Evolutionary conservation across 139 green algal genomes (phyloP).

Genomic region (Nannochloris sp.): DNA sequence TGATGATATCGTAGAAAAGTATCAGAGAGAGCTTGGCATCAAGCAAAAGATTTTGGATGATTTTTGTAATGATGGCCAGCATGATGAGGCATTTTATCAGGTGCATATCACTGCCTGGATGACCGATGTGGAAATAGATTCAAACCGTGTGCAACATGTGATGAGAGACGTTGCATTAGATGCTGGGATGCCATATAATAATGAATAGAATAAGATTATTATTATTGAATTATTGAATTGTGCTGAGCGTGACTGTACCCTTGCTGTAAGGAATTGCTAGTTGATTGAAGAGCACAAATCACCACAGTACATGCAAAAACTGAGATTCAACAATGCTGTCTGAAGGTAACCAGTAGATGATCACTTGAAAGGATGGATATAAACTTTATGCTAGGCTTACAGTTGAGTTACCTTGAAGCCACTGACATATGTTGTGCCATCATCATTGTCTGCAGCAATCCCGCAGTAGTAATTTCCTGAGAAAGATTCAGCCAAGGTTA

Average conservation of each 20-base stretch:
- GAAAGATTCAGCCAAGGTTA: too few relatives aligned
- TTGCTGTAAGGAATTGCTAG: not conserved
- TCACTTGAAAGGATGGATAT: too few relatives aligned
- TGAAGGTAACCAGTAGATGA: too few relatives aligned
- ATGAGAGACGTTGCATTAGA: conserved; percentile 11
- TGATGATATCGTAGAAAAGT: conserved; percentile 5
- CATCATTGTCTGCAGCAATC: too few relatives aligned
- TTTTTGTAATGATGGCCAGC: not conserved
- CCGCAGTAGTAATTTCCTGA: too few relatives aligned
- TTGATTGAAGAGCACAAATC: too few relatives aligned
- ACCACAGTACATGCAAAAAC: too few relatives aligned
- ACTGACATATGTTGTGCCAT: too few relatives aligned
- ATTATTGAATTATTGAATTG: conserved; percentile 12
- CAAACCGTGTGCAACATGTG: conserved; percentile 4
- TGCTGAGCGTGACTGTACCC: not conserved
- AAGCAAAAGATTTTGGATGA: conserved; percentile 17
- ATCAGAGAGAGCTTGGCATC: conserved; percentile 13
- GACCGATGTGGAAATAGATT: conserved; percentile 12
- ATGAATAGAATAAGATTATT: not conserved
- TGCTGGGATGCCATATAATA: conserved; percentile 4
- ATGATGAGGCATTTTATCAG: conserved; percentile 5
- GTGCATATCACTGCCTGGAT: conserved; percentile 28
- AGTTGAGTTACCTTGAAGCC: too few relatives aligned
- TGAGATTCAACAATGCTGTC: too few relatives aligned
- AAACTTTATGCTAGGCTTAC: too few relatives aligned